phyloP scores from a whole-genome alignment of 305 asterid genomes.

The Fraxinus dipetala region DNA sequence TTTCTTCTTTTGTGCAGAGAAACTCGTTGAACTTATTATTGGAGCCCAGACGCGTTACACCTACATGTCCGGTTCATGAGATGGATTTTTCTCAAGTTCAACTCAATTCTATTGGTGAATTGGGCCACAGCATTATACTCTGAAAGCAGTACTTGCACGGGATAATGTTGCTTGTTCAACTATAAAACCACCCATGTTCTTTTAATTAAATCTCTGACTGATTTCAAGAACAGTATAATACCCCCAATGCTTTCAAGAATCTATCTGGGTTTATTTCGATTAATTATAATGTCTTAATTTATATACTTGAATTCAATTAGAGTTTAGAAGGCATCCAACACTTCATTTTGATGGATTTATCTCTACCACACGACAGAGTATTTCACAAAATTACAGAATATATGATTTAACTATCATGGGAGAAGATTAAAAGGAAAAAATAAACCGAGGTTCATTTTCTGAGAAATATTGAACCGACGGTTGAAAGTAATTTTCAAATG shows the following conservation, averaged over 20 bases:
- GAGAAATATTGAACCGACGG: not conserved
- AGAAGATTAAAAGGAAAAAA: not conserved
- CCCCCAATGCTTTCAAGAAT: not conserved
- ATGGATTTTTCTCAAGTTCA: not conserved
- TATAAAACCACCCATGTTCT: not conserved
- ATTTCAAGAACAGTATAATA: not conserved
- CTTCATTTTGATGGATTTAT: not conserved
- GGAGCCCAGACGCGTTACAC: conserved; percentile 97
- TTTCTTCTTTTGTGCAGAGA: conserved; percentile 46
- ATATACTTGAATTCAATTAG: not conserved
- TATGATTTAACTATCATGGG: not conserved
- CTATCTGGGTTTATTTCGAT: not conserved
- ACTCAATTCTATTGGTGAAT: not conserved
- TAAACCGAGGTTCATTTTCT: not conserved
- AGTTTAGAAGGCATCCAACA: not conserved
- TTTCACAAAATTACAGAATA: not conserved
- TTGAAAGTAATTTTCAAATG: too few relatives aligned
- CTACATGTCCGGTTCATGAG: conserved; percentile 94
- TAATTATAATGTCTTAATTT: not conserved
- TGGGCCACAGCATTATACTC: not conserved
- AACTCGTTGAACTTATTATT: conserved; percentile 72
- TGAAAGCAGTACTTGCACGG: not conserved
- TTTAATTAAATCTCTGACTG: not conserved
- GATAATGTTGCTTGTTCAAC: not conserved
- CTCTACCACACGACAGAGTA: not conserved